A percentile compares a stretch with the other conserved stretches of the same genome.
Conservation (phyloP, 1,139 yeast genomes). For the Candida sp. region DNA sequence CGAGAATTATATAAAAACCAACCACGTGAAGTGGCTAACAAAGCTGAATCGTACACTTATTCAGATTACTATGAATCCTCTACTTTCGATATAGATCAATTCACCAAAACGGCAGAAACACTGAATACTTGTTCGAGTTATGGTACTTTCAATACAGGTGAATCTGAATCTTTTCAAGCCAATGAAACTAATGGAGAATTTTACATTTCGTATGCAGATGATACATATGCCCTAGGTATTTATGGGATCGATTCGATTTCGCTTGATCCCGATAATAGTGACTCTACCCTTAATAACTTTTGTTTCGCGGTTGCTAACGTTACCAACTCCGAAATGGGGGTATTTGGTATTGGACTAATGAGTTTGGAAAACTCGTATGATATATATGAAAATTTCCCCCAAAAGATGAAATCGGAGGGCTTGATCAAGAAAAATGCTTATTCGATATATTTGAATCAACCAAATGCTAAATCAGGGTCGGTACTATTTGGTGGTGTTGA, state of each 20-base stretch:
- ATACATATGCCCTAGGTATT: constrained; percentile 30
- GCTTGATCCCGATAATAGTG: constrained; percentile 15
- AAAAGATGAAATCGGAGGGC: constrained; percentile 34
- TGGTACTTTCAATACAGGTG: constrained; percentile 26
- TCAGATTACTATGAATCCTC: too few species aligned
- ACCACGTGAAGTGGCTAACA: constrained; percentile 2
- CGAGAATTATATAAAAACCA: background rate
- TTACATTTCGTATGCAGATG: constrained; percentile 42
- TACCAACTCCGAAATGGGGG: constrained; percentile 41
- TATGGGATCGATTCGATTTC: constrained; percentile 61
- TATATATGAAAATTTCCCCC: constrained; percentile 26
- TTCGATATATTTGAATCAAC: constrained; percentile 45
- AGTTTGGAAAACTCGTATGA: constrained; percentile 10
- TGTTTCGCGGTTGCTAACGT: constrained; percentile 48
- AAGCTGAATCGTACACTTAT: too few species aligned
- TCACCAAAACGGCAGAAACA: background rate
- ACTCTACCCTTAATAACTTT: constrained; percentile 29
- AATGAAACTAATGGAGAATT: constrained; percentile 5
- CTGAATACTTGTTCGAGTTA: constrained; percentile 18
- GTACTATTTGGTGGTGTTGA: constrained; percentile 61
- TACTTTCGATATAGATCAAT: background rate
- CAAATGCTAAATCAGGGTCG: constrained; percentile 30
- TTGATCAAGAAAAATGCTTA: constrained; percentile 48
- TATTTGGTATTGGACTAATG: constrained; percentile 41
- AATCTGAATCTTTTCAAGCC: constrained; percentile 14